phyloP scores from a whole-genome alignment of 164 flowering plant genomes.

The Tetrastigma voinierianum region DNA sequence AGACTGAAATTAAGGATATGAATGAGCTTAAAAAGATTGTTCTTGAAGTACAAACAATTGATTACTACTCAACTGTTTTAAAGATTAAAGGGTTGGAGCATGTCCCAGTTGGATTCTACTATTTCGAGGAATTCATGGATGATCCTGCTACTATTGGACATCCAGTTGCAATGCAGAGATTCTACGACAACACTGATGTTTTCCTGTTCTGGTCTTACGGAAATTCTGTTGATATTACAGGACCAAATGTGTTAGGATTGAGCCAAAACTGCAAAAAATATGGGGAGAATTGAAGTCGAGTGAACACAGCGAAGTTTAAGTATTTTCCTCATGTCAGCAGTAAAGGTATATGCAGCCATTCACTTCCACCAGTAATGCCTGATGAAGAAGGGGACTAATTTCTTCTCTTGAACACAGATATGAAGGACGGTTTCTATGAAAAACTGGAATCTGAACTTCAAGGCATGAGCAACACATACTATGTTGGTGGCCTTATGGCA shows the following conservation, averaged over 20 bases:
- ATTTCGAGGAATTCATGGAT: conserved; percentile 73
- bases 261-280: conserved; percentile 41
- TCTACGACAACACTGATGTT: conserved; percentile 61
- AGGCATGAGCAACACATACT: conserved; percentile 62
- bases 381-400: conserved; percentile 7
- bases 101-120: conserved; percentile 69
- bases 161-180: conserved; percentile 85
- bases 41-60: conserved; percentile 65
- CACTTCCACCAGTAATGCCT: background rate
- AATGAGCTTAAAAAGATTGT: conserved; percentile 59
- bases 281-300: conserved; percentile 67
- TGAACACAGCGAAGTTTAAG: conserved; percentile 62
- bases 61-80: conserved; percentile 78
- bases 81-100: conserved; percentile 71
- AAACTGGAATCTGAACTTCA: conserved; percentile 67
- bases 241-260: conserved; percentile 43
- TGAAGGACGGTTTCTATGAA: conserved; percentile 70
- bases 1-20: conserved; percentile 40
- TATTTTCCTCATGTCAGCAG: conserved; percentile 76
- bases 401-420: conserved; percentile 42
- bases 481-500: conserved; percentile 77
- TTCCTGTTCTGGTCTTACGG: conserved; percentile 89
- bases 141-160: conserved; percentile 71
- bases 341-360: conserved; percentile 47
- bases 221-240: conserved; percentile 50